Percentiles rank a stretch among this genome's conserved stretches.
These are phyloP conservation scores for Russula brevipes DNA, from an alignment of 768 basidiomycete genomes.

Conservation along the genomic window DNA sequence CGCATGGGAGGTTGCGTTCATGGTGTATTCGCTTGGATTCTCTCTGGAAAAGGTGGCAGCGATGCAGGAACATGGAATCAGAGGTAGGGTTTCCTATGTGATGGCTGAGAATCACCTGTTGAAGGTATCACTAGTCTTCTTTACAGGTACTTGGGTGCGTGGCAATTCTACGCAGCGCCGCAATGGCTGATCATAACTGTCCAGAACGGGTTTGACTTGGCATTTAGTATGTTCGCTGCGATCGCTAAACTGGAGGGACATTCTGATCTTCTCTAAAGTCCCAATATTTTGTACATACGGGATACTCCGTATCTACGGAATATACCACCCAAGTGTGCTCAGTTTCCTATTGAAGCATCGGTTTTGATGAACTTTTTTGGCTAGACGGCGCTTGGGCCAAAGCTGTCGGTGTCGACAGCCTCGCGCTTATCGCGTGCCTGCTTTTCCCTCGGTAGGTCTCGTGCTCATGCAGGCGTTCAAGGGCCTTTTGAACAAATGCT, in stretches of 20 bases:
- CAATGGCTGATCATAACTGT: constrained; percentile 8
- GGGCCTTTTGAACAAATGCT: neutral
- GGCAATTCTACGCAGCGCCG: neutral
- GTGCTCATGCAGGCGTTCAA: neutral
- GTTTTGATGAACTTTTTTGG: neutral
- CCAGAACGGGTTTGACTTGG: constrained; percentile 89
- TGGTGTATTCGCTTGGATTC: constrained; percentile 77
- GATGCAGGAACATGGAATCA: constrained; percentile 93
- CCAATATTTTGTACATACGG: constrained; percentile 75
- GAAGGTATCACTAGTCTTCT: constrained; percentile 51
- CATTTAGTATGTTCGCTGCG: constrained; percentile 55
- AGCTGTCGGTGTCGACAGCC: constrained; percentile 68
- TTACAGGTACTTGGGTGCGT: constrained; percentile 78
- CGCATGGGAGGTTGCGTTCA: constrained; percentile 63
- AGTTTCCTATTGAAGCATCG: neutral
- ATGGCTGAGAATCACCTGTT: neutral
- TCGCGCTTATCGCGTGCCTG: constrained; percentile 84
- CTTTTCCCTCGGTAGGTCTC: constrained; percentile 75
- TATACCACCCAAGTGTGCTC: constrained; percentile 57
- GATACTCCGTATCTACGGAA: constrained; percentile 70
- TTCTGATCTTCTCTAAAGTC: constrained; percentile 40
- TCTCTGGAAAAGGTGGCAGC: constrained; percentile 88
- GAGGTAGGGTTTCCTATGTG: constrained; percentile 45
- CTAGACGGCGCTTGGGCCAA: constrained; percentile 58
- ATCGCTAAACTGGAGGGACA: neutral